phyloP scores from a whole-genome alignment of 352 stramenopile genomes.

The Phytophthora meadii region DNA sequence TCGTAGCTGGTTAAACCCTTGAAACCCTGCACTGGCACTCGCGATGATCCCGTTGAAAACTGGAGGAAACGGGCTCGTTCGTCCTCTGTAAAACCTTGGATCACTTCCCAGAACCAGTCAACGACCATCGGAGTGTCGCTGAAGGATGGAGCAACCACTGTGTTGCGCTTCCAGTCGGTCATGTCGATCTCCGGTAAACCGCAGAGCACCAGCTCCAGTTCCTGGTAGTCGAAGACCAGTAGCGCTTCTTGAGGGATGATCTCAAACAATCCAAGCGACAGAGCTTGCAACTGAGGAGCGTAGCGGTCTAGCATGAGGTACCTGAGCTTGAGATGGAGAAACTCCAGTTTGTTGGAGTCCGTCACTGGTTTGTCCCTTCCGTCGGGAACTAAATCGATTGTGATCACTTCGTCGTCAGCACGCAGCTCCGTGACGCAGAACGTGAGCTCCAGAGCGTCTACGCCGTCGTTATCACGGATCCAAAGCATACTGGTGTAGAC shows the following conservation, averaged over 20 bases:
- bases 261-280: constrained; percentile 95
- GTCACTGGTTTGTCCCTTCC: constrained; percentile 86
- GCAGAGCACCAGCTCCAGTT: constrained; percentile 92
- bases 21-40: constrained; percentile 88
- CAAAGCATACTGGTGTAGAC: constrained; percentile 83
- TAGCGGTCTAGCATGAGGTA: constrained; percentile 96
- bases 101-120: constrained; percentile 83
- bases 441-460: constrained; percentile 73
- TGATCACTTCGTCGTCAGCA: constrained; percentile 58
- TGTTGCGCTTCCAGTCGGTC: constrained; percentile 88
- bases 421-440: constrained; percentile 79
- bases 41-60: constrained; percentile 86
- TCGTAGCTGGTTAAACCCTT: constrained; percentile 85
- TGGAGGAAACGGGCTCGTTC: constrained; percentile 86
- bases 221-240: constrained; percentile 98
- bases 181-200: constrained; percentile 90
- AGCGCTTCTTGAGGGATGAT: constrained; percentile 96
- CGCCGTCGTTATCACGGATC: constrained; percentile 72
- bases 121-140: constrained; percentile 52
- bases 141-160: constrained; percentile 59
- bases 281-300: constrained; percentile 88
- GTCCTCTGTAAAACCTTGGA: constrained; percentile 64
- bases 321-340: constrained; percentile 93
- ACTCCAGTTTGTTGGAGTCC: constrained; percentile 96
- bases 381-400: constrained; percentile 66